Conservation (phyloP, 2,329 filamentous ascomycete genomes). For the Calonectria honghensis region DNA sequence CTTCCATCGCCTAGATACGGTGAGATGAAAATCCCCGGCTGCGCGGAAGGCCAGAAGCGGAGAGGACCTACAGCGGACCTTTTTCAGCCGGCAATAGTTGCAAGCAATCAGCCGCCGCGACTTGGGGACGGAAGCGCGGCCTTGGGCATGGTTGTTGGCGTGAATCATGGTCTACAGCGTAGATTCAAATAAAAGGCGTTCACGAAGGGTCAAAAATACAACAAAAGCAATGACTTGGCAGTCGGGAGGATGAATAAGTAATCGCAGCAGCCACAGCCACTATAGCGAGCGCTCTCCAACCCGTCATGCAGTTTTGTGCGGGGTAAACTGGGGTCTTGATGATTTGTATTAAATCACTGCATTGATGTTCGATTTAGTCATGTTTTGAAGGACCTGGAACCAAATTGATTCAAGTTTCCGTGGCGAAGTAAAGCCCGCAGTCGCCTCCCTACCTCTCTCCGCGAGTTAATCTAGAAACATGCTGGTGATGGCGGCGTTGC, state of each 20-base stretch:
- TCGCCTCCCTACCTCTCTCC: background rate
- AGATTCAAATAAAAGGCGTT: background rate
- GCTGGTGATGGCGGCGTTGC: too few species aligned
- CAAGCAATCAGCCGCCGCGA: slow-evolving; percentile 7
- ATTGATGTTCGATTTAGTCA: background rate
- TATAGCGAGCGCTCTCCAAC: background rate
- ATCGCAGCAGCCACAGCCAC: background rate
- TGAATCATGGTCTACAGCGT: background rate
- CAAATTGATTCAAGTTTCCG: background rate
- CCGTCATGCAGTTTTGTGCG: background rate
- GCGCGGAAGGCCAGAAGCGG: background rate
- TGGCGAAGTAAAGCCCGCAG: background rate
- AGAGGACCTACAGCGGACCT: slow-evolving; percentile 8
- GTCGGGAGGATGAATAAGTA: background rate
- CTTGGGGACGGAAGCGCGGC: background rate
- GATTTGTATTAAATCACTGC: background rate
- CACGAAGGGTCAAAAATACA: background rate
- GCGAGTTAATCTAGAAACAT: background rate
- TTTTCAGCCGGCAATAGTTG: slow-evolving; percentile 24
- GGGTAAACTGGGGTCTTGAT: background rate
- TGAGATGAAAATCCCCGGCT: background rate
- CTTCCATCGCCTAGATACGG: slow-evolving; percentile 11
- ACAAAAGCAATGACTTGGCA: background rate
- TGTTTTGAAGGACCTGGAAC: background rate
- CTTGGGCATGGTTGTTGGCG: background rate